Evolutionary conservation across 306 rosid genomes (phyloP).

Genomic region (Begonia loranthoides): DNA sequence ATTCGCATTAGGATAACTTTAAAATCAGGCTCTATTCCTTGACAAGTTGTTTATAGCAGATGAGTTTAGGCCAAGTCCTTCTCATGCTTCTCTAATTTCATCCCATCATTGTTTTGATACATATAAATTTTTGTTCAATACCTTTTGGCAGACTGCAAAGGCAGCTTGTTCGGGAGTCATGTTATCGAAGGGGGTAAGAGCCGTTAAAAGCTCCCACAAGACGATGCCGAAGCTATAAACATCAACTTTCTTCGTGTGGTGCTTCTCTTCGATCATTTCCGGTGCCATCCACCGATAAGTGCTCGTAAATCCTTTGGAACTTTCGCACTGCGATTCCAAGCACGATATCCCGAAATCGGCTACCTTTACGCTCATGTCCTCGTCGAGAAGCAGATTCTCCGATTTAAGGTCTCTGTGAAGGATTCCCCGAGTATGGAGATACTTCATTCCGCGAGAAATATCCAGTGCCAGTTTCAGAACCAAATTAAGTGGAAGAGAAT

Average conservation of each 20-base stretch:
- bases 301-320: slow-evolving; percentile 73
- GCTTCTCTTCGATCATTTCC: slow-evolving; percentile 84
- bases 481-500: slow-evolving; percentile 53
- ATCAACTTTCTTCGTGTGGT: slow-evolving; percentile 86
- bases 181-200: slow-evolving; percentile 69
- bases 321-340: slow-evolving; percentile 69
- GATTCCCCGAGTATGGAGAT: slow-evolving; percentile 89
- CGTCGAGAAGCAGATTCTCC: slow-evolving; percentile 72
- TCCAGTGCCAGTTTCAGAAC: slow-evolving; percentile 69
- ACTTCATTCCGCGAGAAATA: slow-evolving; percentile 74
- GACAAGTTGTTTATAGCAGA: no score
- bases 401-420: slow-evolving; percentile 97
- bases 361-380: slow-evolving; percentile 85
- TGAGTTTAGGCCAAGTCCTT: no score
- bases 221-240: slow-evolving; percentile 96
- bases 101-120: no score
- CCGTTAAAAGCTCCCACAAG: slow-evolving; percentile 92
- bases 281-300: slow-evolving; percentile 99
- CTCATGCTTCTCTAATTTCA: no score
- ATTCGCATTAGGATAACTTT: no score
- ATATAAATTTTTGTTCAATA: slow-evolving; percentile 7
- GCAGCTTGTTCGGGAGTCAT: slow-evolving; percentile 99
- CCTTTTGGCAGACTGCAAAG: slow-evolving; percentile 93
- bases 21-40: no score
- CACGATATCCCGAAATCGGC: slow-evolving; percentile 97